phyloP scores from a whole-genome alignment of 2,329 filamentous ascomycete species.

The Chrysoporthe austroafricana region DNA sequence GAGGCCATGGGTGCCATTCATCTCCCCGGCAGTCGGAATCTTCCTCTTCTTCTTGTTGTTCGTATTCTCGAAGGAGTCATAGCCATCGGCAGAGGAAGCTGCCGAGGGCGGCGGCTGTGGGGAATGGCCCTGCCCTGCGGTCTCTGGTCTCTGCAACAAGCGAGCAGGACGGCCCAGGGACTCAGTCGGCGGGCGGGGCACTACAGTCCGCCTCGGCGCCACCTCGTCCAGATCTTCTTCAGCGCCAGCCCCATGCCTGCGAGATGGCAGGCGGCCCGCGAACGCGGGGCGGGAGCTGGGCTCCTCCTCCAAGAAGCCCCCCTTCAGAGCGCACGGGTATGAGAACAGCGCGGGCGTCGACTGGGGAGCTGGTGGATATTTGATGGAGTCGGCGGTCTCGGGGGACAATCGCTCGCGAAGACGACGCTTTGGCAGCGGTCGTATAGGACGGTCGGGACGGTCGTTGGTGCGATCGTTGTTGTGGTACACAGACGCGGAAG shows the following conservation, averaged over 20 bases:
- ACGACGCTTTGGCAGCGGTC: conserved; percentile 86
- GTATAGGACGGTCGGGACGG: conserved; percentile 84
- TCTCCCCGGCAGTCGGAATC: conserved; percentile 85
- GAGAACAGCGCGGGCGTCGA: conserved; percentile 76
- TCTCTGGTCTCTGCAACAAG: conserved; percentile 49
- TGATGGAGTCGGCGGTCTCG: conserved; percentile 80
- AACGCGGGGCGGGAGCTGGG: conserved; percentile 42
- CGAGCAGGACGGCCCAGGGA: conserved; percentile 48
- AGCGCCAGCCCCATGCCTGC: conserved; percentile 58
- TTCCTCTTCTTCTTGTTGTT: conserved; percentile 99
- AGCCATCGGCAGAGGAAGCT: conserved; percentile 77
- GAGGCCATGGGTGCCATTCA: conserved; percentile 46
- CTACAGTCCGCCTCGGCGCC: conserved; percentile 44
- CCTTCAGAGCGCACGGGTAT: conserved; percentile 64
- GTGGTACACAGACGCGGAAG: conserved; percentile 63
- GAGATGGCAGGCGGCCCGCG: conserved; percentile 41
- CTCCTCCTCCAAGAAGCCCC: conserved; percentile 42
- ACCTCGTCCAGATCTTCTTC: conserved; percentile 67
- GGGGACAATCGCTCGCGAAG: conserved; percentile 86
- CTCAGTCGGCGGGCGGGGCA: conserved; percentile 52
- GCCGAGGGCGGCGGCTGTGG: conserved; percentile 68
- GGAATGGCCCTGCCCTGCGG: conserved; percentile 46
- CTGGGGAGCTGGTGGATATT: conserved; percentile 78
- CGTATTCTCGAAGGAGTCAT: conserved; percentile 96
- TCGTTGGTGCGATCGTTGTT: conserved; percentile 13